Base-by-base conservation (phyloP, 2,329 filamentous ascomycete genomes). In the Aspergillus neoniger region DNA sequence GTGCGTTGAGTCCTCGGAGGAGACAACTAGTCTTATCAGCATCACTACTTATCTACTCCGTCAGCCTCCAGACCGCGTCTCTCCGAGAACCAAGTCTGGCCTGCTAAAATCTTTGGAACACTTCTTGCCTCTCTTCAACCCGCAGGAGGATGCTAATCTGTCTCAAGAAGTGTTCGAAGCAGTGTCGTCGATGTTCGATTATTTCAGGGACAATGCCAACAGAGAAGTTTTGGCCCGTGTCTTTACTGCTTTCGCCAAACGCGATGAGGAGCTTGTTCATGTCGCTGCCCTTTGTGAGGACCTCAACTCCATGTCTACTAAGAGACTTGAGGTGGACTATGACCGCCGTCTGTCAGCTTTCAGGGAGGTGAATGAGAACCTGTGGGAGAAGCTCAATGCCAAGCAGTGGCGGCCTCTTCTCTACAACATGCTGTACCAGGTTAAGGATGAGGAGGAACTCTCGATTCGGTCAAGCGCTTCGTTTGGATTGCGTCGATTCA, bases 361-460 rank as follows among this genome's bases (percentile, higher is more conserved):
- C 77, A 88, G 84, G 60, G 74, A 79, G 7, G 88, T 98, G 63
- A 90, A 89, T 38, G 84, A 85, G 43, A 79, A 85, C 2, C 79
- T 84, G n/a, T 86, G 86, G 39, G 73, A 73, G 0, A 77, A 81
- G 0, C 86, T 93, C 62, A 88, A 85, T 0, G 78, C 87, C 1
- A 84, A 85, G 60, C 91, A 96, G 75, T 99, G 95, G 94, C 84
- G 88, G 55, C 93, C 95, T 5, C 77, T 99, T 19, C 79, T 98
- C 10, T 90, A 93, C 77, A 99, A 98, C 71, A 85, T 96, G 80
- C 82, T 96, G 2, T 98, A 89, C 76, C 95, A 90, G 71, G 88
- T 97, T 65, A 88, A 88, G 65, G 87, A 94, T 65, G 89, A 92
- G 58, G 92, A 96, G 63, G 95, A 99, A 73, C 88, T 96, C 65